Base-by-base conservation (phyloP, 768 basidiomycete species). In the Lactarius hatsudake region DNA sequence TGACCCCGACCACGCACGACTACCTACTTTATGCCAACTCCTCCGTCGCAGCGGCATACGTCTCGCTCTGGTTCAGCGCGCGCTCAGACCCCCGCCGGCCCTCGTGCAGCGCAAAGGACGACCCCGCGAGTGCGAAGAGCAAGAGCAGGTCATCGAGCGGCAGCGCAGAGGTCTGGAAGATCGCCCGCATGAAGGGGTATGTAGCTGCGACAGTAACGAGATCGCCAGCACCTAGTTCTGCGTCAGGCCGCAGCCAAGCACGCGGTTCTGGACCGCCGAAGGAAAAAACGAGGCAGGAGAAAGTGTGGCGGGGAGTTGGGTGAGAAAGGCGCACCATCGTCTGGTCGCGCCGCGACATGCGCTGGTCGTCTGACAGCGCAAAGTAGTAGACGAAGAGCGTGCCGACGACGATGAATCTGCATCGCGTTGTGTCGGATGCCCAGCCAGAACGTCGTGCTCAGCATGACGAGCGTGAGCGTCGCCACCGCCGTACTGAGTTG, bases 401-500 rank as follows among this genome's bases (percentile, higher is more conserved):
- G 48, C 94, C 96, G 32, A 88, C 65, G n/a, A 98, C 92, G 74
- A 98, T 98, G 67, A 96, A 89, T 98, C 76, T 98, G 95, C 95
- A 98, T 98, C 4, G 96, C 89, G 73, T 98, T 98, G 69, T 98
- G 82, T 3, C 96, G 96, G 74, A 96, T 98, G 72, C 87, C 88
- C 40, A 97, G 81, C 17, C 90, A 87, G 72, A 98, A 86, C 76
- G 94, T 83, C 26, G 96, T 98, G 75, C 92, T 94, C 64, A 98
- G 81, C 2, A 95, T 96, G 78, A 98, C 97, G 71, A 98, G 81
- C 23, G 91, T 89, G 71, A 98, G 80, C 4, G 96, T 95, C 26
- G 96, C 94, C 3, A 96, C 95, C 26, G 96, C 94, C 3, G 96
- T 98, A 72, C 94, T 96, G n/a, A 98, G 86, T 76, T 98, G 96